Evolutionary conservation across 331 rosid genomes (phyloP).

Genomic region (Pyrus hybrid): DNA sequence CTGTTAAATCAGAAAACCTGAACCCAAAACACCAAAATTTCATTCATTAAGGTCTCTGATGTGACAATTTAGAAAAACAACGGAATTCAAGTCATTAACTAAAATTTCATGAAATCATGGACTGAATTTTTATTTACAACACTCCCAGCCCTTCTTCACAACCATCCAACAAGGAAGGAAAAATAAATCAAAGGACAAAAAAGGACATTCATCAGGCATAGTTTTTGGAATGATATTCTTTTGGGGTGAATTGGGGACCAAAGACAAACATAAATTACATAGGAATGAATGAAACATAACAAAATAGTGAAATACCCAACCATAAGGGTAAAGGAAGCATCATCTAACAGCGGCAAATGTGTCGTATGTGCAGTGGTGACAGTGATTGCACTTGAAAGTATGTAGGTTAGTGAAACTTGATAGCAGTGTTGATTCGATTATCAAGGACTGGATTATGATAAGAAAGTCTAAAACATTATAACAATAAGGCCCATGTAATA

Average conservation of each 20-base stretch:
- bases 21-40: conserved; percentile 22
- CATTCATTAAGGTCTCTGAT: conserved; percentile 2
- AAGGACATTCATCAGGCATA: not conserved
- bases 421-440: not conserved
- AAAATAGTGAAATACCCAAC: not conserved
- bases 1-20: conserved; percentile 94
- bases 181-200: not conserved
- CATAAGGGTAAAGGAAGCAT: not conserved
- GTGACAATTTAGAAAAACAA: not conserved
- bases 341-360: not conserved
- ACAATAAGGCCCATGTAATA: not conserved
- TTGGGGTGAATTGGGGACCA: not conserved
- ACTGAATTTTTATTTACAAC: not conserved
- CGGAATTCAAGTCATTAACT: not conserved
- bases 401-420: not conserved
- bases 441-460: not conserved
- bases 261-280: not conserved
- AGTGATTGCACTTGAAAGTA: not conserved
- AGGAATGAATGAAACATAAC: not conserved
- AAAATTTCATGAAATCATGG: not conserved
- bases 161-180: not conserved
- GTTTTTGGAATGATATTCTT: too few relatives aligned
- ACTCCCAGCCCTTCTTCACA: not conserved
- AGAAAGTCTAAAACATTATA: not conserved
- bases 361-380: not conserved